Evolutionary conservation across 73 alveolate species (phyloP), one percentile per base, ranked within the genome.

Genomic region (Paramecium tetraurelia): DNA sequence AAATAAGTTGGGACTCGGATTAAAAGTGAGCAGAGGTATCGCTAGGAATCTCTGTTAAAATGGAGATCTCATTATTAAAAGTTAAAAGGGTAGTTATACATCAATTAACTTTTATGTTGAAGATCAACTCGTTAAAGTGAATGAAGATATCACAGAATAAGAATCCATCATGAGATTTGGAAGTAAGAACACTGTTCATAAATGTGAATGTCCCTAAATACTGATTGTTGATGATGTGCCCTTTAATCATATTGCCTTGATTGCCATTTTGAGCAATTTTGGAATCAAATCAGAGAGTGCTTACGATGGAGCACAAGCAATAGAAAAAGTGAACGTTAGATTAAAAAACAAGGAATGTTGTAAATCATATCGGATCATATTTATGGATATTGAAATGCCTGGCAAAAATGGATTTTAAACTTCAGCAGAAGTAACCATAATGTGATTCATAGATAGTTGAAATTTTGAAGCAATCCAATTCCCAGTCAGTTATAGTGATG

Each of bases 341-440:
- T 27, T 80, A 20, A 29, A 33, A 11, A 63, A 63, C 16, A 36
- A 33, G 18, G 59, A 21, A 29, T 80, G 76, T 18, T 41, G 50
- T 43, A 44, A 48, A 24, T 2, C n/a, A 10, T 80, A 44, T 80
- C 5, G 57, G 22, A 53, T 53, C 5, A 80, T 80, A 41, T 48
- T 80, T 44, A 80, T 80, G 90, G 89, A 77, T 46, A 80, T 80
- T 10, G 90, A 80, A 48, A 80, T 80, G 89, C 89, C 90, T 8
- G 75, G 44, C 38, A 80, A 41, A 35, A 41, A 80, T 44, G 90
- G 75, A 44, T 80, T 80, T 35, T 40, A 80, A 80, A 48, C 76
- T n/a, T 44, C 76, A 44, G 36, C 48, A 46, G 72, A 80, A 20
- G 90, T 43, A 80, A 27, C 20, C 22, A 31, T 63, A 16, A 27